Conservation (phyloP, 2,329 filamentous ascomycete genomes). For the Aplosporella prunicola region DNA sequence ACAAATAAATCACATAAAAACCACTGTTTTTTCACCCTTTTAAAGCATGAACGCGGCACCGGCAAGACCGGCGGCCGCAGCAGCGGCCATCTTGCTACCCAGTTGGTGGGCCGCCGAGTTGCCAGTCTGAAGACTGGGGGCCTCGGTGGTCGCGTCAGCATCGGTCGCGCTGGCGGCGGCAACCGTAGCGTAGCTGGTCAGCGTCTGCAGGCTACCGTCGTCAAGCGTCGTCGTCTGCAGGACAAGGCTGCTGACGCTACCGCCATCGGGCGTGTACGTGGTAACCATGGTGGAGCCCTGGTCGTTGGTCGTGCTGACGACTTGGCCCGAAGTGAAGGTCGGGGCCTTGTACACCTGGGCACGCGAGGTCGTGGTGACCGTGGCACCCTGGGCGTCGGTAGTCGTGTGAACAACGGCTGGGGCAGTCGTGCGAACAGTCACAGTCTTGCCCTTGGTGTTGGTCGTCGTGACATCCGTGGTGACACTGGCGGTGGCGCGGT, state of each 20-base stretch:
- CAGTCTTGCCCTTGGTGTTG: conserved; percentile 27
- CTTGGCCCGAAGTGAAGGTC: conserved; percentile 27
- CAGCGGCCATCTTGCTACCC: conserved; percentile 20
- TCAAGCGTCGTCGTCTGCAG: conserved; percentile 26
- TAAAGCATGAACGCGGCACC: conserved; percentile 26
- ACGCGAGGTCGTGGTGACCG: conserved; percentile 26
- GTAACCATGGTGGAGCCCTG: conserved; percentile 34
- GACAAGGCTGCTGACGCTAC: conserved; percentile 30
- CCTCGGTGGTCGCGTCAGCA: conserved; percentile 13
- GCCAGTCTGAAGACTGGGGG: conserved; percentile 31
- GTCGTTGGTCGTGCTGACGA: conserved; percentile 35
- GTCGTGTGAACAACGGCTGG: conserved; percentile 28
- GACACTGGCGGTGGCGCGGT: conserved; percentile 31
- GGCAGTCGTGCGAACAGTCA: conserved; percentile 29
- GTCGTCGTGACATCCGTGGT: conserved; percentile 31
- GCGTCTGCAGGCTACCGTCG: conserved; percentile 26
- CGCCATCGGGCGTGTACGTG: conserved; percentile 38
- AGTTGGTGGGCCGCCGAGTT: conserved; percentile 19
- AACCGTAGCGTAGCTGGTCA: conserved; percentile 37
- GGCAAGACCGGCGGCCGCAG: conserved; percentile 22
- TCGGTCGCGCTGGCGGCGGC: conserved; percentile 21
- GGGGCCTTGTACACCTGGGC: conserved; percentile 16
- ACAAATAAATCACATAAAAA: background rate
- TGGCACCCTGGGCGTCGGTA: conserved; percentile 31
- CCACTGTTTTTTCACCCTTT: too few relatives aligned